Evolutionary conservation across 169 alveolate genomes (phyloP).

Genomic region (Pseudocohnilembus persalinus): DNA sequence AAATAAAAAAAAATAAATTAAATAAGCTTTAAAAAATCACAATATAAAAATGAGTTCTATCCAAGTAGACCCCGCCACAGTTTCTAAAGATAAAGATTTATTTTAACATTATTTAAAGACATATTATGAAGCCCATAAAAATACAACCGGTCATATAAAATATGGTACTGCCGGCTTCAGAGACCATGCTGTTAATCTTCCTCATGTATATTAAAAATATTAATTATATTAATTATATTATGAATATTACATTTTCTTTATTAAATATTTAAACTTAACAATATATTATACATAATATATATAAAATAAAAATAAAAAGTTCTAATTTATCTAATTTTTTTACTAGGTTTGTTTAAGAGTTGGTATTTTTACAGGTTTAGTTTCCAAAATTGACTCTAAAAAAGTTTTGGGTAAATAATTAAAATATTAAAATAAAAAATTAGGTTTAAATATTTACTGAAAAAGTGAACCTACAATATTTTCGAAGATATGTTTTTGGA

Average conservation of each 20-base stretch:
- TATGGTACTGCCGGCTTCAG: slow-evolving; percentile 76
- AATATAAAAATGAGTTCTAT: no score
- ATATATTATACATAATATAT: no score
- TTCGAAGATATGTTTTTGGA: no score
- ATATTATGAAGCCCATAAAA: not conserved
- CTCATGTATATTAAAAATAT: slow-evolving; percentile 19
- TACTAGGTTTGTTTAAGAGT: slow-evolving; percentile 52
- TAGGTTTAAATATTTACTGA: no score
- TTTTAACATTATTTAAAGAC: not conserved
- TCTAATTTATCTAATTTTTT: no score
- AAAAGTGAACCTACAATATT: no score
- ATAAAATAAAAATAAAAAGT: no score
- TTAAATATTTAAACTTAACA: no score
- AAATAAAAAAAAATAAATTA: no score
- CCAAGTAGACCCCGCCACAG: no score
- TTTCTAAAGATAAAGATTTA: not conserved
- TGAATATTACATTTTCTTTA: slow-evolving; percentile 2
- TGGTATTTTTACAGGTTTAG: slow-evolving; percentile 56
- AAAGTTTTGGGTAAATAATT: slow-evolving; percentile 14
- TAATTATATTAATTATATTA: not conserved
- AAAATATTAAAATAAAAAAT: not conserved
- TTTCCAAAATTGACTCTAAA: slow-evolving; percentile 24
- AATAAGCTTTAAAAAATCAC: no score
- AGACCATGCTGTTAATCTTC: slow-evolving; percentile 37
- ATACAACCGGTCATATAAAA: slow-evolving; percentile 5